Percentiles rank a stretch among this genome's conserved stretches.
Conservation (phyloP, 108 stramenopile species). For the Stephanodiscus minutulus region DNA sequence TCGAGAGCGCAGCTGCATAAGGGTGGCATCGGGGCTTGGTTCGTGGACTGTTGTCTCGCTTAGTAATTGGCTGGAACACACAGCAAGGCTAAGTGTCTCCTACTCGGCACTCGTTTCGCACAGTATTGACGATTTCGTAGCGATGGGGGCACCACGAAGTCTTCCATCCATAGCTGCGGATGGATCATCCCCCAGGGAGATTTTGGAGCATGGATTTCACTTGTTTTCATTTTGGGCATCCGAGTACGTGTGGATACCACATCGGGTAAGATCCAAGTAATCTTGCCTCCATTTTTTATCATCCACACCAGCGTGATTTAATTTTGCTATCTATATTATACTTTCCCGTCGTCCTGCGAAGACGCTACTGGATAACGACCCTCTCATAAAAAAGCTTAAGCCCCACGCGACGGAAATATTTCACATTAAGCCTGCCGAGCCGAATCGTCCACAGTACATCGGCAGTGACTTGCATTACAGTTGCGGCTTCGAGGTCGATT, state of each 20-base stretch:
- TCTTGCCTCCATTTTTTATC: not conserved
- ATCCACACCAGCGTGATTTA: not conserved
- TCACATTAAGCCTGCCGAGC: constrained; percentile 79
- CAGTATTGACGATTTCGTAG: constrained; percentile 46
- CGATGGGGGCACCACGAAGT: constrained; percentile 22
- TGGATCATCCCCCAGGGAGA: constrained; percentile 26
- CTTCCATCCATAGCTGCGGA: not conserved
- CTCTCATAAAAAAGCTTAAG: constrained; percentile 62
- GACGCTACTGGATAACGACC: constrained; percentile 46
- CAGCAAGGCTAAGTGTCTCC: constrained; percentile 45
- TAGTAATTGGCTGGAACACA: constrained; percentile 79
- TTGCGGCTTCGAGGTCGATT: constrained; percentile 83
- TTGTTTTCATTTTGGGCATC: constrained; percentile 87
- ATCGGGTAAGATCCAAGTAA: constrained; percentile 21
- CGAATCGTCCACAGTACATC: constrained; percentile 78
- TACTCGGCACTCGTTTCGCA: constrained; percentile 43
- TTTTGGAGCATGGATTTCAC: constrained; percentile 67
- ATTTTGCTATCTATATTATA: not conserved
- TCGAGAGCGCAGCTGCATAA: constrained; percentile 76
- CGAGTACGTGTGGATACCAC: constrained; percentile 74
- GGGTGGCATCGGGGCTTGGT: constrained; percentile 80
- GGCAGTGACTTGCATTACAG: constrained; percentile 92
- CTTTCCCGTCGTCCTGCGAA: too few relatives aligned
- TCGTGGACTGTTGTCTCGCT: constrained; percentile 85
- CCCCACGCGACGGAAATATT: constrained; percentile 87